Evolutionary conservation across 441 rosid species (phyloP).

Genomic region (Gossypium schwendimanii): DNA sequence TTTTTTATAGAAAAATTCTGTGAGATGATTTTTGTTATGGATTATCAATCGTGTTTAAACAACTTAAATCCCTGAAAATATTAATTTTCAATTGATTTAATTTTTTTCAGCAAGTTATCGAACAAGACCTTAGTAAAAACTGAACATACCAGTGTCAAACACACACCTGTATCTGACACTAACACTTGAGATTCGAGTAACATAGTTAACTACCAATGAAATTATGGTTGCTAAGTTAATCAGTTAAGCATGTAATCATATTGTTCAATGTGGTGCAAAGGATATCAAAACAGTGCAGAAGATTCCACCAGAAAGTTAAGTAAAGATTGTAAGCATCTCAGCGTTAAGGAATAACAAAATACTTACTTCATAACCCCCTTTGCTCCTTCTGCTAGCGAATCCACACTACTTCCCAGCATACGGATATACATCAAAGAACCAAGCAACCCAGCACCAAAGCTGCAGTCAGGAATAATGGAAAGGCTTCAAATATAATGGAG

Average conservation of each 20-base stretch:
- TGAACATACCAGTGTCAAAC: no score
- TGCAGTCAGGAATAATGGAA: conserved; percentile 19
- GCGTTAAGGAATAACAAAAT: neutral
- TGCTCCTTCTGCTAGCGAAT: conserved; percentile 78
- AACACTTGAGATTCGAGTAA: no score
- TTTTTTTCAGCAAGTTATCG: no score
- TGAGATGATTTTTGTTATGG: no score
- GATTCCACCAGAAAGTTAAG: neutral
- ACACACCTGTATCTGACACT: no score
- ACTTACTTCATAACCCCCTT: conserved; percentile 69
- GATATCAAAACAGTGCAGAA: neutral
- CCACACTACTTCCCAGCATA: conserved; percentile 79
- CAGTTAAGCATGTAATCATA: neutral
- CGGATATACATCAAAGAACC: conserved; percentile 70
- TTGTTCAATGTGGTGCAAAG: neutral
- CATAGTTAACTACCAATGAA: neutral
- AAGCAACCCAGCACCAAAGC: conserved; percentile 71
- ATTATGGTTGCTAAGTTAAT: neutral
- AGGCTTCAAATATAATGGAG: neutral
- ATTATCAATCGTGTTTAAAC: no score
- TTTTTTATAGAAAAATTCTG: no score
- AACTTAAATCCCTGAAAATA: no score
- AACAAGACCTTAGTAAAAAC: no score
- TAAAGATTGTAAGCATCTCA: neutral
- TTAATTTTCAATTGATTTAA: no score